These are phyloP conservation scores for Lathyrus oleraceus DNA, from an alignment of 306 rosid species.

Conservation along the genomic window DNA sequence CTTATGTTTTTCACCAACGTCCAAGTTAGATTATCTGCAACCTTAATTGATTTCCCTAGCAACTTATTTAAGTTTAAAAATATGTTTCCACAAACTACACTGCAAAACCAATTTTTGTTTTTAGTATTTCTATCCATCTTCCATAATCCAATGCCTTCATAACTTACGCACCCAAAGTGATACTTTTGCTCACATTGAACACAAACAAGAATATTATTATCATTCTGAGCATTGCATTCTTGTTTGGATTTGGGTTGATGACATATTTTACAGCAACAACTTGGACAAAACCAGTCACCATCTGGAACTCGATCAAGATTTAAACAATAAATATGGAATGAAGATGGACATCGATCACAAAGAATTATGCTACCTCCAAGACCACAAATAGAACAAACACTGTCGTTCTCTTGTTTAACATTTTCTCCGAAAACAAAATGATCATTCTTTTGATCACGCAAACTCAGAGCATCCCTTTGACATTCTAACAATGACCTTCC, in stretches of 20 bases:
- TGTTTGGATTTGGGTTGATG: slow-evolving; percentile 4
- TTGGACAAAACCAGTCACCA: slow-evolving; percentile 71
- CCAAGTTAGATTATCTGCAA: slow-evolving; percentile 52
- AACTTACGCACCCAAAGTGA: slow-evolving; percentile 50
- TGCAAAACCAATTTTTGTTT: slow-evolving; percentile 47
- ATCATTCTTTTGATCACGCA: neutral
- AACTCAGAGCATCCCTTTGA: slow-evolving; percentile 28
- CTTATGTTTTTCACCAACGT: slow-evolving; percentile 42
- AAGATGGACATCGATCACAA: slow-evolving; percentile 64
- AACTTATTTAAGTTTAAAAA: slow-evolving; percentile 39
- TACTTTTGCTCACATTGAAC: slow-evolving; percentile 54
- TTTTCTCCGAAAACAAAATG: neutral
- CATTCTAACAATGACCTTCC: slow-evolving; percentile 60
- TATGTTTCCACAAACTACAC: slow-evolving; percentile 44
- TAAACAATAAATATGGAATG: slow-evolving; percentile 52
- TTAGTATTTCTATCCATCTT: neutral
- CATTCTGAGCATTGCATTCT: neutral
- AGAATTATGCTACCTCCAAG: slow-evolving; percentile 55
- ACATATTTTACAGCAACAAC: slow-evolving; percentile 61
- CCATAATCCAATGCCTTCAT: neutral
- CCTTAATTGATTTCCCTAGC: slow-evolving; percentile 48
- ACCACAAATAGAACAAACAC: slow-evolving; percentile 50
- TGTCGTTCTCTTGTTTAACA: slow-evolving; percentile 26
- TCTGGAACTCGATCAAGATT: slow-evolving; percentile 39
- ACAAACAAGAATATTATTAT: slow-evolving; percentile 37